Base-by-base conservation (phyloP, 805 yeast species). In the Metschnikowia dekortorum region DNA sequence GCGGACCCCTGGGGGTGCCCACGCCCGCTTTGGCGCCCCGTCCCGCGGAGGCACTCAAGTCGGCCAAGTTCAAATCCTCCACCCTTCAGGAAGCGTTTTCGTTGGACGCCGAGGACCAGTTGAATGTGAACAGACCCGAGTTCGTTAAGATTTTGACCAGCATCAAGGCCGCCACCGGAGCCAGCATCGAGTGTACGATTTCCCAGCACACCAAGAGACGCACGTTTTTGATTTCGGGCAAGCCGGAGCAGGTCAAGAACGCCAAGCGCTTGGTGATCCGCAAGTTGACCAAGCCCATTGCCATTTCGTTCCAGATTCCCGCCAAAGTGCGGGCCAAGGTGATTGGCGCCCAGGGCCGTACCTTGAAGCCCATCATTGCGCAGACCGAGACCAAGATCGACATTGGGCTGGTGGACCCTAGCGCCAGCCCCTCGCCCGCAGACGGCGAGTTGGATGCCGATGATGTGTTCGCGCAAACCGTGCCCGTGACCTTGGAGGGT, bases 321-420 rank as follows among this genome's bases (percentile, higher is more conserved):
- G 80, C 91, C 11, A 81, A 80, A 57, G 77, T 88, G 51, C 81
- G 94, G 68, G 79, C 95, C 7, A 79, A 81, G 45, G 81, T 91
- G 51, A 91, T 91, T 69, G 98, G 98, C 52, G 78, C 91, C 40
- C 87, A 85, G 65, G 98, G 98, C 65, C 80, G 78, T 59, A 85
- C 77, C 53, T 80, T 91, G 68, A 87, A 83, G 66, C 91, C 94
- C 51, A 87, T 91, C 56, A 76, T 87, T 44, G 85, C 79, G 47
- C 73, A 78, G 35, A 79, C 87, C 44, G 84, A 81, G 45, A 83
- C 83, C 47, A 86, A 77, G 57, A 81, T 91, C 57, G 87, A 87
- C 60, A 83, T 91, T 60, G 85, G 83, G 52, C 59, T 61, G 42
- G 65, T 58, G 40, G 65, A 63, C 35, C 57, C 57, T n/a, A 39